Evolutionary conservation across 1,284 basidiomycete species (phyloP).

Genomic region (Melanopsichium pennsylvanicum): DNA sequence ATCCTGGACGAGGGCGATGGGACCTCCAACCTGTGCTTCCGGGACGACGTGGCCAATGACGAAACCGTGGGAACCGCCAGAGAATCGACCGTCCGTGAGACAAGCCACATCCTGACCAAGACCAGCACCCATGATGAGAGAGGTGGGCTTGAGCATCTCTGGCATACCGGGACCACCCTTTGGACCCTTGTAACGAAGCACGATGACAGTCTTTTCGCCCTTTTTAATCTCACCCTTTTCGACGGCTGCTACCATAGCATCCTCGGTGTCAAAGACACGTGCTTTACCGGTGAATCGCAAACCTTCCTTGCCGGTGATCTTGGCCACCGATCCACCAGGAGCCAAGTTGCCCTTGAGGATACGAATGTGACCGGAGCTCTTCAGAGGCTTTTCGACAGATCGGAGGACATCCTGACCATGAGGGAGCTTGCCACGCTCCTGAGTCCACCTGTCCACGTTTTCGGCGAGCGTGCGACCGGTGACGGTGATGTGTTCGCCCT

Average conservation of each 20-base stretch:
- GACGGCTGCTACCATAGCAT: conserved; percentile 62
- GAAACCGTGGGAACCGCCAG: conserved; percentile 78
- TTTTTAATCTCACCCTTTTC: conserved; percentile 60
- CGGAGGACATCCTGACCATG: conserved; percentile 58
- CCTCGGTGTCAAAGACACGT: conserved; percentile 65
- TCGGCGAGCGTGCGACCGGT: conserved; percentile 63
- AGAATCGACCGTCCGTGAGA: conserved; percentile 95
- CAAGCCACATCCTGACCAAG: conserved; percentile 88
- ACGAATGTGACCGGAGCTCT: conserved; percentile 62
- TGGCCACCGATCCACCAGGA: conserved; percentile 64
- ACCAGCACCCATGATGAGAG: conserved; percentile 76
- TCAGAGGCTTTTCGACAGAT: conserved; percentile 60
- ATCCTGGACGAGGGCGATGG: conserved; percentile 86
- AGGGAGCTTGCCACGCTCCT: conserved; percentile 66
- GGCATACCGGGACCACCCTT: conserved; percentile 86
- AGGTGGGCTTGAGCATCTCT: conserved; percentile 81
- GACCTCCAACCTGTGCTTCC: conserved; percentile 87
- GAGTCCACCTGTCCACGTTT: conserved; percentile 73
- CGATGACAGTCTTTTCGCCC: conserved; percentile 65
- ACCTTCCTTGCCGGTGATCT: conserved; percentile 66
- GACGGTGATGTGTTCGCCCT: conserved; percentile 64
- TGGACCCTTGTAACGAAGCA: conserved; percentile 65
- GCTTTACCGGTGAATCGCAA: conserved; percentile 62
- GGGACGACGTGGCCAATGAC: conserved; percentile 92
- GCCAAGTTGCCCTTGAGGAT: conserved; percentile 64